Conservation (phyloP, 2,329 filamentous ascomycete genomes). For the Trichoderma afroharzianum region DNA sequence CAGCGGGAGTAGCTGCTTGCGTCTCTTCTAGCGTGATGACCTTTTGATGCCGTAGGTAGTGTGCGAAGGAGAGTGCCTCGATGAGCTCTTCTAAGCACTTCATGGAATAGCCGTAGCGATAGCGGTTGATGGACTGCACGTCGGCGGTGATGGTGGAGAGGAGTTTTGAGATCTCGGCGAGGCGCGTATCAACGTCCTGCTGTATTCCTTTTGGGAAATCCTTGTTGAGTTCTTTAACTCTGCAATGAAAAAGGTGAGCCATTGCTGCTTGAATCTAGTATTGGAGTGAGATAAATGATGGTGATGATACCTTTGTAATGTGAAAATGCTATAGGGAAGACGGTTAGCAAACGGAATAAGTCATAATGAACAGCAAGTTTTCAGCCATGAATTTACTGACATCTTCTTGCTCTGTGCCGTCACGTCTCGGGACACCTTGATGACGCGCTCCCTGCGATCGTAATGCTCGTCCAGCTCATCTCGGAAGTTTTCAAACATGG, state of each 20-base stretch:
- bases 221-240: conserved; percentile 60
- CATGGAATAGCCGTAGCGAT: conserved; percentile 77
- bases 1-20: conserved; percentile 43
- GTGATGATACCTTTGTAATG: conserved; percentile 36
- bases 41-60: conserved; percentile 77
- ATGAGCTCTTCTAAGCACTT: conserved; percentile 91
- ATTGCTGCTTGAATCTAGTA: neutral
- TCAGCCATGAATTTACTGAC: conserved; percentile 44
- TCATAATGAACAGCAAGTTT: neutral
- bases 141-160: conserved; percentile 68
- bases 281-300: neutral
- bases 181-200: conserved; percentile 66
- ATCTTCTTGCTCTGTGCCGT: conserved; percentile 97
- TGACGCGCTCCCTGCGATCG: conserved; percentile 82
- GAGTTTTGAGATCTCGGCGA: conserved; percentile 66
- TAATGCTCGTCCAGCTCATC: conserved; percentile 91
- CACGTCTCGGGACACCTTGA: conserved; percentile 88
- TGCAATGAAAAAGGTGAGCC: conserved; percentile 30
- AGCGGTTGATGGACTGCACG: conserved; percentile 71
- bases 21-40: conserved; percentile 68
- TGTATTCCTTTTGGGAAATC: conserved; percentile 65
- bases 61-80: conserved; percentile 82
- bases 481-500: conserved; percentile 84
- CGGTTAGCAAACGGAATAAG: neutral
- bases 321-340: conserved; percentile 33